Base-by-base conservation (phyloP, 768 basidiomycete genomes). In the Russula lepida region DNA sequence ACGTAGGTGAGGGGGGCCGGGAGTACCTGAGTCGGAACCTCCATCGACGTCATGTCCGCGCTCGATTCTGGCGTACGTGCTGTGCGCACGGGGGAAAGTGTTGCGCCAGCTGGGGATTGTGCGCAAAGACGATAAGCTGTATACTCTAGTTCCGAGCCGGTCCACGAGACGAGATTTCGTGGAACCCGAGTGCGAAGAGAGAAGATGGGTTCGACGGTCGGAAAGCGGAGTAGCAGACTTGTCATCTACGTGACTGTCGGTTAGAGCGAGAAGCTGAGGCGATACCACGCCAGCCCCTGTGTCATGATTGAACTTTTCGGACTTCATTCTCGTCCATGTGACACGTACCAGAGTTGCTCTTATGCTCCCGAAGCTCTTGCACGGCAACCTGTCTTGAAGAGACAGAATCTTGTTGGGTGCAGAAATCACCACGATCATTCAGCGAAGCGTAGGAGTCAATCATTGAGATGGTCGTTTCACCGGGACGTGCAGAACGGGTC, bases 41-140 rank as follows among this genome's bases (percentile, higher is more conserved):
- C 48, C 44, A 15, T 47, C 44, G 30, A 30, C 30, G 17, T 53
- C 52, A 28, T 47, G 3, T 62, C 30, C 51, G 9, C 28, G 4
- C 23, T 54, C 44, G 11, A 58, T 41, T 49, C 43, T 48, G 23
- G 52, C 13, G 32, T 54, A 54, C 6, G 28, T 12, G 12, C 12
- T 49, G 35, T n/a, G 47, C 15, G 28, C 46, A 28, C 54, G n/a
- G 8, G 44, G 56, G n/a, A 25, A 2, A 58, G 46, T 21, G 19
- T 46, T 49, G 37, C 52, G 56, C 56, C 61, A 54, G 32, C 61
- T 58, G 30, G 56, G 37, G 17, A 43, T 35, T 4, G 61, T 58
- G 52, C 51, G 51, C 37, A 49, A 30, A 11, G 61, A 54, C 19
- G 61, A 28, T 3, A 49, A 17, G 30, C 56, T 58, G n/a, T 6